phyloP scores from a whole-genome alignment of 2,329 filamentous ascomycete genomes.

The Thielaviopsis cerberus region DNA sequence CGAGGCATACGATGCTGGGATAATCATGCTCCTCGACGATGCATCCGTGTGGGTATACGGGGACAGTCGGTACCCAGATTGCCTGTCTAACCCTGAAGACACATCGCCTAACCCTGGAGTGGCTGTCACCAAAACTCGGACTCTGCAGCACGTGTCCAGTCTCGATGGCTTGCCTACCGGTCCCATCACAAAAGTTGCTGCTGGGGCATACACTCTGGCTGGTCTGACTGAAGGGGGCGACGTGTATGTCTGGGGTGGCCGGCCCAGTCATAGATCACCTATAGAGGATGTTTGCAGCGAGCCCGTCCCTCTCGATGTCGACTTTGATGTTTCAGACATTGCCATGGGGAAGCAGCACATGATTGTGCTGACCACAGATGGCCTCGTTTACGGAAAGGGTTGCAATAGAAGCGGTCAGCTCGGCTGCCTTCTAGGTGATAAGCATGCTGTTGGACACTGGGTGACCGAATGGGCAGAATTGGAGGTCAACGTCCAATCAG shows the following conservation, averaged over 20 bases:
- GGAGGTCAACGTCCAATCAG: conserved; percentile 15
- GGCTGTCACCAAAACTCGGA: not conserved
- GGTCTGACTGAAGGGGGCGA: conserved; percentile 39
- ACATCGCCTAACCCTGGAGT: not conserved
- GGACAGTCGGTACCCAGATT: conserved; percentile 37
- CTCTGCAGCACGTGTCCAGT: conserved; percentile 22
- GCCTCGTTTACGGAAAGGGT: conserved; percentile 36
- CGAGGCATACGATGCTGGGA: conserved; percentile 30
- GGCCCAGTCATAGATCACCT: conserved; percentile 9
- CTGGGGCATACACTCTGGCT: conserved; percentile 37
- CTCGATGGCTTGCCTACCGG: conserved; percentile 32
- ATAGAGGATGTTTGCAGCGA: conserved; percentile 11
- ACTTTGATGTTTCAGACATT: conserved; percentile 34
- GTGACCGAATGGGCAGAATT: conserved; percentile 22
- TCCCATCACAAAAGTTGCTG: conserved; percentile 32
- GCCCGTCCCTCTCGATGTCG: conserved; percentile 28
- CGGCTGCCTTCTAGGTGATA: conserved; percentile 22
- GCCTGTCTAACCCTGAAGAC: conserved; percentile 15
- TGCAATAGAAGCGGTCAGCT: conserved; percentile 41
- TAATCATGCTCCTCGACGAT: conserved; percentile 25
- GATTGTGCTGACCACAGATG: conserved; percentile 32
- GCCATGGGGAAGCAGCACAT: conserved; percentile 40
- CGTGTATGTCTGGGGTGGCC: conserved; percentile 42
- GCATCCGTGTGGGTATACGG: conserved; percentile 35
- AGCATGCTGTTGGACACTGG: conserved; percentile 6